Evolutionary conservation across 169 alveolate species (phyloP).

Genomic region (Plasmodium fragile): DNA sequence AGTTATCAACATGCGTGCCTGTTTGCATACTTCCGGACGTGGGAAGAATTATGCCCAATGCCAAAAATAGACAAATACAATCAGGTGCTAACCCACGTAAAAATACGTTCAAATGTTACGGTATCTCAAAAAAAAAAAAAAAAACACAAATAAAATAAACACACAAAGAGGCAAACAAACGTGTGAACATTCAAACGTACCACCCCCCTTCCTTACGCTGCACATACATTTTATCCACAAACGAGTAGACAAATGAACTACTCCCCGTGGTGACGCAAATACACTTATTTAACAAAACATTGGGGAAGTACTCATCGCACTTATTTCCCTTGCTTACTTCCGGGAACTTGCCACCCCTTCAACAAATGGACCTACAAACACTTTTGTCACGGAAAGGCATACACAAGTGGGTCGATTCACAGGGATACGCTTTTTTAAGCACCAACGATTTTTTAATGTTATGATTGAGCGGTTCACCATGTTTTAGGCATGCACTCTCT

Average conservation of each 20-base stretch:
- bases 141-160: background rate
- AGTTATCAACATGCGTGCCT: background rate
- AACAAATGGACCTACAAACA: background rate
- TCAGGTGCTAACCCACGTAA: background rate
- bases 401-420: background rate
- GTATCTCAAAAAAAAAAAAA: background rate
- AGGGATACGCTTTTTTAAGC: background rate
- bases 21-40: background rate
- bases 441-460: no score
- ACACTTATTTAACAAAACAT: background rate
- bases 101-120: background rate
- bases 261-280: background rate
- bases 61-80: background rate
- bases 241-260: background rate
- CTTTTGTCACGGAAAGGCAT: background rate
- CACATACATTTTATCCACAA: background rate
- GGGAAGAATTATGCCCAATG: background rate
- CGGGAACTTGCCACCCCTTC: background rate
- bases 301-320: background rate
- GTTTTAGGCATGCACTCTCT: background rate
- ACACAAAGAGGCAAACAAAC: background rate
- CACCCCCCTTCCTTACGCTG: background rate
- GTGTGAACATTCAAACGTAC: background rate
- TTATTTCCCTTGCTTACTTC: background rate
- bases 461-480: background rate